phyloP scores from a whole-genome alignment of 1,284 basidiomycete species.

The Ustilago hordei region DNA sequence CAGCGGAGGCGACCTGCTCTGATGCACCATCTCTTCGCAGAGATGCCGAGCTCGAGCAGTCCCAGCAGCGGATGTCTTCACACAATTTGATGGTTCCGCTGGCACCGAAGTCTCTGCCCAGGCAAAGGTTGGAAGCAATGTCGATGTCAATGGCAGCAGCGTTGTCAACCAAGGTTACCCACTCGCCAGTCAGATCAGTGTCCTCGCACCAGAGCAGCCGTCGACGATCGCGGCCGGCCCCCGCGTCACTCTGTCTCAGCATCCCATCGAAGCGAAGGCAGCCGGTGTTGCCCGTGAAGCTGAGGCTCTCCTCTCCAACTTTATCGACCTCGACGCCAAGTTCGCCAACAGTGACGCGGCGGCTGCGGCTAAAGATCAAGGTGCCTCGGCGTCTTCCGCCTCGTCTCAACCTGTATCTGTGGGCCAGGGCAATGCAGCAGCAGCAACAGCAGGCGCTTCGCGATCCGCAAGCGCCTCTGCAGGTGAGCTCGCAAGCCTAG shows the following conservation, averaged over 20 bases:
- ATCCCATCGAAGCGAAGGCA: constrained; percentile 37
- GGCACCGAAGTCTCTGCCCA: constrained; percentile 13
- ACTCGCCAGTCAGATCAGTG: constrained; percentile 28
- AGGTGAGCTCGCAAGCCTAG: constrained; percentile 47
- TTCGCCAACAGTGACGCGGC: constrained; percentile 44
- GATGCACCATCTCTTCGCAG: constrained; percentile 33
- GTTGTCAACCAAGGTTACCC: constrained; percentile 45
- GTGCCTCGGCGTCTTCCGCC: constrained; percentile 48
- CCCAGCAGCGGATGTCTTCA: constrained; percentile 66
- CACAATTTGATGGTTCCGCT: constrained; percentile 36
- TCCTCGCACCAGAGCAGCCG: constrained; percentile 37
- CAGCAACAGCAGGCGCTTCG: constrained; percentile 33
- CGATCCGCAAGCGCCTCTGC: constrained; percentile 40
- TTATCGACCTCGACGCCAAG: constrained; percentile 51
- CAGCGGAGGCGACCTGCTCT: constrained; percentile 67
- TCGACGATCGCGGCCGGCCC: constrained; percentile 41
- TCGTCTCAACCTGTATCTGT: constrained; percentile 47
- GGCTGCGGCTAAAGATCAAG: constrained; percentile 49
- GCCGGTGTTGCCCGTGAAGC: constrained; percentile 49
- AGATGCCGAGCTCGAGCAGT: constrained; percentile 53
- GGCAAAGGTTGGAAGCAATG: constrained; percentile 32
- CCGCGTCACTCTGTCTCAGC: constrained; percentile 30
- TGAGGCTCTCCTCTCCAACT: constrained; percentile 57
- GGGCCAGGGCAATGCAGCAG: constrained; percentile 35
- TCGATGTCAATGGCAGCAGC: constrained; percentile 63